Percentiles rank a stretch among this genome's conserved stretches.
Conservation (phyloP, 345 rosid species). For the Hypericum perforatum region DNA sequence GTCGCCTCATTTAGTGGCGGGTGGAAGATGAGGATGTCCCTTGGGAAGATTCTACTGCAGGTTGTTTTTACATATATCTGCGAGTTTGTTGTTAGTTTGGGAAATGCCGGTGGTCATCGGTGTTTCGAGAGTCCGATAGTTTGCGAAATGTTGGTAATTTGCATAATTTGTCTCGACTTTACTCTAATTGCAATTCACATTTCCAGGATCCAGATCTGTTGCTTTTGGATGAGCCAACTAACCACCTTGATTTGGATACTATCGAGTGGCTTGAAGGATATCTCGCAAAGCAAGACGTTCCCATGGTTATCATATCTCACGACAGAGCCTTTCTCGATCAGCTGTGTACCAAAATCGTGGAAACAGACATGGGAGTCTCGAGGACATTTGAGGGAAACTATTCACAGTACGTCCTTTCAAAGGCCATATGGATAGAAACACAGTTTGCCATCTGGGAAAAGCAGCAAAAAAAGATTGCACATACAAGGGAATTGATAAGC, state of each 20-base stretch:
- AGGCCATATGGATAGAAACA: conserved; percentile 68
- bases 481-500: conserved; percentile 57
- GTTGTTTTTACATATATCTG: conserved; percentile 20
- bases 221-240: conserved; percentile 92
- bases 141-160: too few species aligned
- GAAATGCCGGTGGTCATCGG: too few species aligned
- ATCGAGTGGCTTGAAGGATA: conserved; percentile 98
- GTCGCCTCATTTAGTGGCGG: conserved; percentile 94
- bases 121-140: too few species aligned
- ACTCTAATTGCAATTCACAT: too few species aligned
- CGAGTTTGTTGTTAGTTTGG: neutral
- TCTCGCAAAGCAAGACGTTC: conserved; percentile 79
- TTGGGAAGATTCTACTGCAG: conserved; percentile 95
- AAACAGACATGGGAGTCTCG: conserved; percentile 91
- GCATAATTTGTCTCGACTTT: too few species aligned
- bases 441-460: conserved; percentile 83
- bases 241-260: conserved; percentile 92
- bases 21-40: conserved; percentile 99
- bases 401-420: conserved; percentile 65
- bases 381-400: conserved; percentile 79
- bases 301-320: conserved; percentile 93
- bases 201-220: conserved; percentile 85
- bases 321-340: conserved; percentile 97
- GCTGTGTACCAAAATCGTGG: conserved; percentile 88
- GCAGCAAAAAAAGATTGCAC: conserved; percentile 84